phyloP scores from a whole-genome alignment of 1,139 yeast species.

The Debaryomyces sp. region DNA sequence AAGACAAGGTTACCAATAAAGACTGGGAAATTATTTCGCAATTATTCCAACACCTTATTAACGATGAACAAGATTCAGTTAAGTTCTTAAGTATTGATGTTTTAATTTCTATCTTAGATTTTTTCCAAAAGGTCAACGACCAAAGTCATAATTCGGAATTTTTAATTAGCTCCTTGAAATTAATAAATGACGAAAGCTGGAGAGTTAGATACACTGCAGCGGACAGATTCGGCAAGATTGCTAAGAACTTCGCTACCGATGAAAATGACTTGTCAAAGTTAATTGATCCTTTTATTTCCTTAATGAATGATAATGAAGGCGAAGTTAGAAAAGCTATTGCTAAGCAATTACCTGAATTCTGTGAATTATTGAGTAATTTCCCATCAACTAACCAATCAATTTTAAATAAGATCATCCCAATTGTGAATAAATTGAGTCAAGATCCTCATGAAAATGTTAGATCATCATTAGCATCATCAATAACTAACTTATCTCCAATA shows the following conservation, averaged over 20 bases:
- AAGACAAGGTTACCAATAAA: conserved; percentile 37
- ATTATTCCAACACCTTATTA: conserved; percentile 79
- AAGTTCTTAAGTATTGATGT: conserved; percentile 89
- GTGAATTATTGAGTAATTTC: conserved; percentile 51
- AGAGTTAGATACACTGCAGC: conserved; percentile 98
- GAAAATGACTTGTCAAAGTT: conserved; percentile 56
- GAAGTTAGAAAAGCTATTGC: conserved; percentile 96
- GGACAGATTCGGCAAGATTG: conserved; percentile 79
- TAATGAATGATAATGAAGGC: conserved; percentile 92
- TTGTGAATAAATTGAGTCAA: conserved; percentile 79
- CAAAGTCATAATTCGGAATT: conserved; percentile 61
- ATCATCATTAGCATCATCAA: conserved; percentile 86
- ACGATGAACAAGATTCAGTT: conserved; percentile 94
- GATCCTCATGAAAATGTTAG: conserved; percentile 94
- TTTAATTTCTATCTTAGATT: conserved; percentile 69
- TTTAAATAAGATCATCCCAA: conserved; percentile 75
- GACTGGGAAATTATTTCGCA: conserved; percentile 77
- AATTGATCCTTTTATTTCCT: conserved; percentile 69
- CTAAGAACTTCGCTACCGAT: conserved; percentile 60
- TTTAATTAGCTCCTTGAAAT: conserved; percentile 56
- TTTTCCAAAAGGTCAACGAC: conserved; percentile 61
- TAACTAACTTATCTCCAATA: conserved; percentile 85
- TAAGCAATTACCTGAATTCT: conserved; percentile 84
- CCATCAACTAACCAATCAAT: conserved; percentile 54
- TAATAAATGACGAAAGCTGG: conserved; percentile 93